Conservation (phyloP, 2,329 filamentous ascomycete genomes). For the Daldinia sp. region DNA sequence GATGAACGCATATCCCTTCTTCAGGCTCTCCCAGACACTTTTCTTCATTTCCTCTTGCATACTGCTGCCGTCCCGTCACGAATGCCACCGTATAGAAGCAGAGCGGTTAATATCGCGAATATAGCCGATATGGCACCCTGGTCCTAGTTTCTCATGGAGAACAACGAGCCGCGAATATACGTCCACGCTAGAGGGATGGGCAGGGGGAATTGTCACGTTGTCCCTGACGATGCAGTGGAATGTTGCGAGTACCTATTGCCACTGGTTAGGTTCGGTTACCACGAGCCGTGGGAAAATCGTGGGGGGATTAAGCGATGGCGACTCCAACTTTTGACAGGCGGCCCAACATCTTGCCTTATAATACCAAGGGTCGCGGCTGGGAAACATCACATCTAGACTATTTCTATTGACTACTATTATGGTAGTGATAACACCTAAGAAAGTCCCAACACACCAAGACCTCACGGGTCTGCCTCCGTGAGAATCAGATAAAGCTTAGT, state of each 20-base stretch:
- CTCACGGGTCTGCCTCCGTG: neutral
- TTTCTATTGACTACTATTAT: neutral
- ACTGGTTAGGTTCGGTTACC: constrained; percentile 4
- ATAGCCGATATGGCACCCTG: constrained; percentile 31
- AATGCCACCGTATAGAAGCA: constrained; percentile 14
- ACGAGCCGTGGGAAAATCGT: constrained; percentile 4
- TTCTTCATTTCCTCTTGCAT: constrained; percentile 17
- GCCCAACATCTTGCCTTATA: neutral
- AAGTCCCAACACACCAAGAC: neutral
- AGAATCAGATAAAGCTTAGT: neutral
- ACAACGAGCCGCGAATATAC: constrained; percentile 9
- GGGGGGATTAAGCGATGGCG: constrained; percentile 3
- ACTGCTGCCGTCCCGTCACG: constrained; percentile 8
- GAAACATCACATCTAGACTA: neutral
- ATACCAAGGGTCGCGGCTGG: neutral
- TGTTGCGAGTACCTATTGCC: constrained; percentile 10
- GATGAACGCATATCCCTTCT: constrained; percentile 7
- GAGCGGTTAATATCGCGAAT: constrained; percentile 33
- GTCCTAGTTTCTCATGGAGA: constrained; percentile 10
- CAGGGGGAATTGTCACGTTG: constrained; percentile 17
- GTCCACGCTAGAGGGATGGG: neutral
- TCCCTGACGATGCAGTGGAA: constrained; percentile 12
- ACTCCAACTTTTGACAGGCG: neutral
- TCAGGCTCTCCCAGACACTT: neutral
- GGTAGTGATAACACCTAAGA: neutral